A percentile compares a stretch with the other conserved stretches of the same genome.
Conservation (phyloP, 257 asterid species). For the Misopates orontium region DNA sequence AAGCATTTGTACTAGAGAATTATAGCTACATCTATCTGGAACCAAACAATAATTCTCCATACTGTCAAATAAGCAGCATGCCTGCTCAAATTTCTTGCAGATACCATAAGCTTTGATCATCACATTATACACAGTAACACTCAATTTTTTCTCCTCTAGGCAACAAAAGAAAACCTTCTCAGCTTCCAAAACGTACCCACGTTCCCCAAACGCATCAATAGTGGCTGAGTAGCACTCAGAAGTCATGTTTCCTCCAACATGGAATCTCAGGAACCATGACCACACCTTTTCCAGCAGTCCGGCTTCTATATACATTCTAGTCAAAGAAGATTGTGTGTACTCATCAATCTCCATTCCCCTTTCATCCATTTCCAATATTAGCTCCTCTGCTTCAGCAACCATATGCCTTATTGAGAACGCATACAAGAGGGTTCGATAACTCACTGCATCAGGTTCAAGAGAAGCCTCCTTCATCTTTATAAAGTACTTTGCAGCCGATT, state of each 20-base stretch:
- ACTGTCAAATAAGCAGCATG: slow-evolving; percentile 64
- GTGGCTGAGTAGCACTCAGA: slow-evolving; percentile 87
- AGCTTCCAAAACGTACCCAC: slow-evolving; percentile 65
- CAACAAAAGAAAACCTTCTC: slow-evolving; percentile 67
- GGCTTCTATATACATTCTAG: slow-evolving; percentile 88
- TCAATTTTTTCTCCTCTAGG: slow-evolving; percentile 38
- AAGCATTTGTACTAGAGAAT: slow-evolving; percentile 77
- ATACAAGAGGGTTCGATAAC: slow-evolving; percentile 84
- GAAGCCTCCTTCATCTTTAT: slow-evolving; percentile 72
- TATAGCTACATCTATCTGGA: slow-evolving; percentile 84
- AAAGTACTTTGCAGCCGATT: slow-evolving; percentile 61
- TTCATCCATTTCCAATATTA: slow-evolving; percentile 75
- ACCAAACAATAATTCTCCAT: slow-evolving; percentile 56
- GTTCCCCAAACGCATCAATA: slow-evolving; percentile 90
- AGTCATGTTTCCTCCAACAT: slow-evolving; percentile 70
- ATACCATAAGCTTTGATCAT: slow-evolving; percentile 93
- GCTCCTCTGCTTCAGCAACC: slow-evolving; percentile 79
- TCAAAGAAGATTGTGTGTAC: slow-evolving; percentile 80
- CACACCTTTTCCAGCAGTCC: slow-evolving; percentile 65
- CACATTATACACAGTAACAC: slow-evolving; percentile 73
- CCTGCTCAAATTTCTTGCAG: slow-evolving; percentile 65
- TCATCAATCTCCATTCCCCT: slow-evolving; percentile 73
- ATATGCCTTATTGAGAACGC: slow-evolving; percentile 81
- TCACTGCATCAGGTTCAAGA: slow-evolving; percentile 79
- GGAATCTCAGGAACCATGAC: slow-evolving; percentile 83